A percentile compares a stretch with the other conserved stretches of the same genome.
Conservation (phyloP, 768 basidiomycete genomes). For the Agaricus blazei region DNA sequence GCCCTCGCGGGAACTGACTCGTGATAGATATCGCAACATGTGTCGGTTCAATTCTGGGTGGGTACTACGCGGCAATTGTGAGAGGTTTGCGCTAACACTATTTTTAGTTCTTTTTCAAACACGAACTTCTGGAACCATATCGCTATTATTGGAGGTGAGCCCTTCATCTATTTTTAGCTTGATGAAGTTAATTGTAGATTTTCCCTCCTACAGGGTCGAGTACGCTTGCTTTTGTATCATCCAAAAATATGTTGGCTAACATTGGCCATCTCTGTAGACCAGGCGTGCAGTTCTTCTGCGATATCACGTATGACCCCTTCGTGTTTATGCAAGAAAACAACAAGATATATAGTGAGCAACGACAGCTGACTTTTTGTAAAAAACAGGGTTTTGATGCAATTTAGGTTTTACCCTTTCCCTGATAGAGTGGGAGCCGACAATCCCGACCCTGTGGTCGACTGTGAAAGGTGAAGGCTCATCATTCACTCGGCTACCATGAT, state of each 20-base stretch:
- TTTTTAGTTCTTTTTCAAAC: conserved; percentile 74
- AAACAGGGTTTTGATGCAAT: not conserved
- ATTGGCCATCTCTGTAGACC: conserved; percentile 40
- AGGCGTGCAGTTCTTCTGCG: conserved; percentile 70
- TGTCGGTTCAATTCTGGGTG: conserved; percentile 91
- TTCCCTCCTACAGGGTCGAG: conserved; percentile 54
- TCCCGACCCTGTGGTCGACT: conserved; percentile 72
- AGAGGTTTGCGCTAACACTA: not conserved
- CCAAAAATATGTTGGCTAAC: not conserved
- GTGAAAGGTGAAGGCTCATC: conserved; percentile 49
- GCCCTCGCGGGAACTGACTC: not conserved
- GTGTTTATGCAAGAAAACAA: conserved; percentile 67
- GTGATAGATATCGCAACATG: conserved; percentile 82
- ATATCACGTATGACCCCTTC: conserved; percentile 80
- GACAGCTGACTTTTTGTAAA: not conserved
- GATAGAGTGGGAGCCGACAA: conserved; percentile 75
- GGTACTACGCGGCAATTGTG: conserved; percentile 18
- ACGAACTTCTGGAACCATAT: conserved; percentile 69
- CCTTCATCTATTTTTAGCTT: conserved; percentile 1
- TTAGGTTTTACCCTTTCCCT: conserved; percentile 77
- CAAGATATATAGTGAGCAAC: conserved; percentile 36
- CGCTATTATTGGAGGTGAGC: conserved; percentile 77
- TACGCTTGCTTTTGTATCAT: conserved; percentile 27
- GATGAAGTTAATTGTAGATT: conserved; percentile 2
- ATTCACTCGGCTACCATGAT: conserved; percentile 1